phyloP scores from a whole-genome alignment of 768 basidiomycete species.

The Auricularia auricula-judae region DNA sequence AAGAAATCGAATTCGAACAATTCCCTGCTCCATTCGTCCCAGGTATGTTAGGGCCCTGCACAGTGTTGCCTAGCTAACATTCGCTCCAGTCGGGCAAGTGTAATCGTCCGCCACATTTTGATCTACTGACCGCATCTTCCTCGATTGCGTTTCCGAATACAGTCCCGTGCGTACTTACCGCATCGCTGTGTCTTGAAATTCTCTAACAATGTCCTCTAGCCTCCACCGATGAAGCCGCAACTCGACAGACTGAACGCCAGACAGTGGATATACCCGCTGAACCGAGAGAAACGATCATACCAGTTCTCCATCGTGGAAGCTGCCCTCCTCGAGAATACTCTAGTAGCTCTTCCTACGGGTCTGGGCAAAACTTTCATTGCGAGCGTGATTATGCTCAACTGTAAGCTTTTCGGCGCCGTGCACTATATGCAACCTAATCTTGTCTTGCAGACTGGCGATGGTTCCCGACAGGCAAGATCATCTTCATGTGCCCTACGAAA shows the following conservation, averaged over 20 bases:
- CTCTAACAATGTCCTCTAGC: constrained; percentile 25
- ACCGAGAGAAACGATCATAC: constrained; percentile 80
- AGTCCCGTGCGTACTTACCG: neutral
- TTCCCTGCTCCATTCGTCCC: constrained; percentile 71
- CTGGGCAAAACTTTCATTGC: constrained; percentile 98
- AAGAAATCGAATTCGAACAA: constrained; percentile 63
- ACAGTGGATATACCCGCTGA: constrained; percentile 89
- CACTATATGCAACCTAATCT: neutral
- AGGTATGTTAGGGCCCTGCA: constrained; percentile 31
- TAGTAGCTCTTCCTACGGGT: constrained; percentile 92
- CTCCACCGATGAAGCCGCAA: constrained; percentile 64
- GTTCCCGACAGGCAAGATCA: constrained; percentile 85
- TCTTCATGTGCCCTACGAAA: constrained; percentile 94
- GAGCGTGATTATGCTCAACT: constrained; percentile 92
- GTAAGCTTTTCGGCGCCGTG: constrained; percentile 28
- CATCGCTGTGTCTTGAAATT: neutral
- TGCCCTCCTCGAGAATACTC: constrained; percentile 83
- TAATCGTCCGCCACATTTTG: neutral
- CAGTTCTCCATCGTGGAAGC: constrained; percentile 86
- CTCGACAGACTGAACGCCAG: constrained; percentile 69
- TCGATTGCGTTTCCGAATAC: neutral
- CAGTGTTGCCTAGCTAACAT: neutral
- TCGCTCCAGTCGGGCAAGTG: neutral
- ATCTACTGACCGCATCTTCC: neutral
- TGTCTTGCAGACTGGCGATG: constrained; percentile 64